phyloP scores from a whole-genome alignment of 371 early-diverging fungal species.

The Quaeritorhiza haematococci region DNA sequence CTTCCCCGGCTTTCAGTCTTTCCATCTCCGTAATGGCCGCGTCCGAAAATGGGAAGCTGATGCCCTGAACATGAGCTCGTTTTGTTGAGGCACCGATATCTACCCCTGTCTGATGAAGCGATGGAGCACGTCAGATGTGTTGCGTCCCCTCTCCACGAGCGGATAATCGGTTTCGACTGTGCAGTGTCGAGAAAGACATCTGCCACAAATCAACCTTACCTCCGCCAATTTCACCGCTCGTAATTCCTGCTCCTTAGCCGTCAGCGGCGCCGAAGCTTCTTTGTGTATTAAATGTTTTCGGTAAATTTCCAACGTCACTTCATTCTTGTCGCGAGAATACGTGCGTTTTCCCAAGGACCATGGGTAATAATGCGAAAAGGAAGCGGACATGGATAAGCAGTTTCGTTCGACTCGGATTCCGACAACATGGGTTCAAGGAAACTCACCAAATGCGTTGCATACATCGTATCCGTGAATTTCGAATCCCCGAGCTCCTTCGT shows the following conservation, averaged over 20 bases:
- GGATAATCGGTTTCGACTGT: slow-evolving; percentile 41
- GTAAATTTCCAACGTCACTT: slow-evolving; percentile 71
- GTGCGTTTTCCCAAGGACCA: too few species aligned
- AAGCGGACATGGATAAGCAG: too few species aligned
- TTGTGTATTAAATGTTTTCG: slow-evolving; percentile 63
- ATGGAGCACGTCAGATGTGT: slow-evolving; percentile 27
- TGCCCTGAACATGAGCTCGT: slow-evolving; percentile 56
- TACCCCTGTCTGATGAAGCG: slow-evolving; percentile 15
- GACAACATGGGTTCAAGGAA: too few species aligned
- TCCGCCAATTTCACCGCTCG: slow-evolving; percentile 63
- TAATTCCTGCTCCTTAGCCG: slow-evolving; percentile 74
- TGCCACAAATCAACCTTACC: slow-evolving; percentile 22
- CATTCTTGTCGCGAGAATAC: slow-evolving; percentile 35
- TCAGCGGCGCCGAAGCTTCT: slow-evolving; percentile 71
- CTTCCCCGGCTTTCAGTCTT: slow-evolving; percentile 45
- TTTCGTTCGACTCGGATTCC: neutral
- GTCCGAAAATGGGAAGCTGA: slow-evolving; percentile 40
- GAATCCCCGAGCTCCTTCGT: slow-evolving; percentile 73
- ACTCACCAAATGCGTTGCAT: slow-evolving; percentile 53
- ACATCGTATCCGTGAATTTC: slow-evolving; percentile 70
- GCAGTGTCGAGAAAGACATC: neutral
- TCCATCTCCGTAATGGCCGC: slow-evolving; percentile 51
- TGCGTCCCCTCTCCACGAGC: slow-evolving; percentile 47
- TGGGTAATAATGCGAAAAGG: too few species aligned
- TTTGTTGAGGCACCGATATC: slow-evolving; percentile 30